Evolutionary conservation across 83 land plant genomes (phyloP).

Genomic region (Larix sibirica): DNA sequence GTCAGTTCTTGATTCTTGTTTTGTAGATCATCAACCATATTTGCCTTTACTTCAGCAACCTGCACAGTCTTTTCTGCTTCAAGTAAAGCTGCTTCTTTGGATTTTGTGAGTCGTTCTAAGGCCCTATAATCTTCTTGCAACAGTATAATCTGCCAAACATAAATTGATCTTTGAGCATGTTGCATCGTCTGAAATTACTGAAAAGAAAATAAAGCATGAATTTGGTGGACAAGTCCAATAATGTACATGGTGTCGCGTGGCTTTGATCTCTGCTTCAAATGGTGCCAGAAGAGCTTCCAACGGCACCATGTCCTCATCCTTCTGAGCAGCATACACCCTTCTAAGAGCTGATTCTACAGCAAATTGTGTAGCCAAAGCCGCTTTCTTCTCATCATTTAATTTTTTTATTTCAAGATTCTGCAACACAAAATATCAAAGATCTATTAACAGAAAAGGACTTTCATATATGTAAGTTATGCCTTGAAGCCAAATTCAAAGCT

Average conservation of each 20-base stretch:
- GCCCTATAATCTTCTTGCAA: slow-evolving; percentile 97
- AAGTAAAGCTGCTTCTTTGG: slow-evolving; percentile 96
- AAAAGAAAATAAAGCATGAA: too few species aligned
- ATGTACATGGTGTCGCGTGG: slow-evolving; percentile 81
- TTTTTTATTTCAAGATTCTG: slow-evolving; percentile 94
- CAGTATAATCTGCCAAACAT: slow-evolving; percentile 72
- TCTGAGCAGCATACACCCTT: slow-evolving; percentile 96
- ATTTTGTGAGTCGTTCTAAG: slow-evolving; percentile 94
- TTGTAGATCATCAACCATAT: slow-evolving; percentile 95
- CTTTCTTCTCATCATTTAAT: slow-evolving; percentile 96
- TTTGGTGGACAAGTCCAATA: not conserved
- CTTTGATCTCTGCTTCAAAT: slow-evolving; percentile 93
- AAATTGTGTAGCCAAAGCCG: slow-evolving; percentile 97
- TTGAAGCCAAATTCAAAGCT: not conserved
- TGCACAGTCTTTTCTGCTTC: slow-evolving; percentile 97
- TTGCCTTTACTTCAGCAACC: slow-evolving; percentile 88
- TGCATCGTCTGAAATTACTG: too few species aligned
- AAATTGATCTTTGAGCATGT: too few species aligned
- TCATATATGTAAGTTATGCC: too few species aligned
- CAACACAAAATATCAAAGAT: too few species aligned
- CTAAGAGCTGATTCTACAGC: slow-evolving; percentile 98
- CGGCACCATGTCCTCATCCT: slow-evolving; percentile 97
- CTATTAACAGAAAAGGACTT: too few species aligned
- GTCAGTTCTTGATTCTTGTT: slow-evolving; percentile 94
- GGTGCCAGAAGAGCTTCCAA: slow-evolving; percentile 98